Evolutionary conservation across 768 basidiomycete genomes (phyloP).

Genomic region (Rhodosporidiobolus odoratus): DNA sequence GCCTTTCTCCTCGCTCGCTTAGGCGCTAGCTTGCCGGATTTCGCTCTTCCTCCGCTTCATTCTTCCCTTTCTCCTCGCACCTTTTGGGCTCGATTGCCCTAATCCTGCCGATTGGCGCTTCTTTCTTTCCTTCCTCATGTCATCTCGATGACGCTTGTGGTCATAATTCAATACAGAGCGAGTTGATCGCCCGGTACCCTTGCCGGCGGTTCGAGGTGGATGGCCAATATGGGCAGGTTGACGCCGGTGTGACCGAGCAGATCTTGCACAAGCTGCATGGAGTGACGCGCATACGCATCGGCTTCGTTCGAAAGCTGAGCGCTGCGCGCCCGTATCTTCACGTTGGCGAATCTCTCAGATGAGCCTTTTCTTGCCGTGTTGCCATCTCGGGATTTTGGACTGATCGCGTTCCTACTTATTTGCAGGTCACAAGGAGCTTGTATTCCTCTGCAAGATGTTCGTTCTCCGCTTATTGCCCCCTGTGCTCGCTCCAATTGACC

Average conservation of each 20-base stretch:
- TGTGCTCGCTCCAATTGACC: not conserved
- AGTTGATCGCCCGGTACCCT: not conserved
- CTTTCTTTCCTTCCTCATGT: not conserved
- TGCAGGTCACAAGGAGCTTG: not conserved
- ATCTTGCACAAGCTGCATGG: not conserved
- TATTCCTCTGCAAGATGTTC: not conserved
- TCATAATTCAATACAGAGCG: too few relatives aligned
- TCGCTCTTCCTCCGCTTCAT: too few relatives aligned
- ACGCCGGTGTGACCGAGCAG: not conserved
- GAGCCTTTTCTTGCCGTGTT: not conserved
- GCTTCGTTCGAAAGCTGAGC: conserved; percentile 2
- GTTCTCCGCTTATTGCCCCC: not conserved
- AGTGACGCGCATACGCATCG: not conserved
- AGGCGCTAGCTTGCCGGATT: too few relatives aligned
- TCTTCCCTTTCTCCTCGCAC: too few relatives aligned
- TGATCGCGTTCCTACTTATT: not conserved
- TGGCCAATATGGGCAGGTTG: not conserved
- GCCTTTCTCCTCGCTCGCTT: too few relatives aligned
- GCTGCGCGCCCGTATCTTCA: conserved; percentile 7
- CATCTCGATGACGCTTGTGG: too few relatives aligned
- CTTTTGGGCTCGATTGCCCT: too few relatives aligned
- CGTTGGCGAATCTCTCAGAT: not conserved
- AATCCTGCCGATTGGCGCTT: too few relatives aligned
- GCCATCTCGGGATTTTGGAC: not conserved
- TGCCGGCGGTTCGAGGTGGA: not conserved